Evolutionary conservation across 164 flowering plant genomes (phyloP), one percentile per base, ranked within the genome.

Genomic region (Vitis rotundifolia): DNA sequence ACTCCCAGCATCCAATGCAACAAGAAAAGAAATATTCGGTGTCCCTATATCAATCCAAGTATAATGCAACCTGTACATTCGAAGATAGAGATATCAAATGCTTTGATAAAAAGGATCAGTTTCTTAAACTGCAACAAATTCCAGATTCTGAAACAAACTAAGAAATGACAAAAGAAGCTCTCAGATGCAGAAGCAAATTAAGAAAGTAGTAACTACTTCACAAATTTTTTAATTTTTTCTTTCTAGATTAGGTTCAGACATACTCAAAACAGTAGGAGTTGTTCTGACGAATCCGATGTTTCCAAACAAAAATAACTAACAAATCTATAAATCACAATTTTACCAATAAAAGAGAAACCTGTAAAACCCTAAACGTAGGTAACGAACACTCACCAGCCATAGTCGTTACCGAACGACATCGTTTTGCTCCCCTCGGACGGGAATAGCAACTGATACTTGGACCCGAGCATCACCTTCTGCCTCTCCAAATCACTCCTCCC

Each of bases 1-100:
- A 79, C 99, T 95, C 47, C 98, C 99, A 71, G 84, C 78, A 87
- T 95, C 99, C 83, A 95, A 76, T 22, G 99, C 99, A 53, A 92
- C 99, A 71, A 95, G 91, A 80, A 91, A 92, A 12, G 98, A 88
- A 66, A 90, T 88, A 71, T 72, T 84, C 52, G 99, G 99, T 13
- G 91, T 89, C 68, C 99, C 99, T 60, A 94, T 77, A 69, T 88
- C 94, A 71, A 94, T 86, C 97, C 97, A 90, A 1, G 89, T 85
- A 75, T 94, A 94, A 71, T 94, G 97, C 58, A 94, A 72, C 97
- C 99, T 94, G 84, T 57, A 70, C 48, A 78, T 53, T 48, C 7
- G 15, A 59, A 50, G 28, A 11, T 2, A 12, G 49, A 26, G 28
- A 48, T 9, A 67, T n/a, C 8, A 56, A 9, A 53, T 16, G 26